Evolutionary conservation across 805 yeast species (phyloP).

Genomic region (Candida jianshihensis): DNA sequence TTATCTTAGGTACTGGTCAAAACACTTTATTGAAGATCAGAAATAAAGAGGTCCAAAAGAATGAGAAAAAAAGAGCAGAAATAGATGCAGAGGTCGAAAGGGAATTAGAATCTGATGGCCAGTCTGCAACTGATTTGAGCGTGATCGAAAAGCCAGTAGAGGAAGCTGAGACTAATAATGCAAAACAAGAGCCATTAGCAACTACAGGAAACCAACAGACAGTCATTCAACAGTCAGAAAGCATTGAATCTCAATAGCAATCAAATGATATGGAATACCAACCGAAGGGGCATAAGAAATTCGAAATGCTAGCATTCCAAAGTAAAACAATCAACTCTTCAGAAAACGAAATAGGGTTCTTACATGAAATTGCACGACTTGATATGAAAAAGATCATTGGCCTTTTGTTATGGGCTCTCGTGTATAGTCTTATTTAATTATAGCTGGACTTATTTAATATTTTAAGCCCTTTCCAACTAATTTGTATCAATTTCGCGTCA

Average conservation of each 20-base stretch:
- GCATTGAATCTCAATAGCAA: conserved; percentile 1
- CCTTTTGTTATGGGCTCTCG: conserved; percentile 11
- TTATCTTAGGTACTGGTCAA: conserved; percentile 55
- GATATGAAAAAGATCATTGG: conserved; percentile 13
- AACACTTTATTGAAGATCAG: conserved; percentile 45
- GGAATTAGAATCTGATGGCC: conserved; percentile 2
- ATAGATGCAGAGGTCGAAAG: conserved; percentile 13
- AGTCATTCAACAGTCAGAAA: too few relatives aligned
- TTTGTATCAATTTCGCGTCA: too few relatives aligned
- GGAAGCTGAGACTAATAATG: background rate
- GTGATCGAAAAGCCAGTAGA: conserved; percentile 3
- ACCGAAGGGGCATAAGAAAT: background rate
- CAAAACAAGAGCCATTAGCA: conserved; percentile 5
- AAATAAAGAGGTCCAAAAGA: conserved; percentile 17
- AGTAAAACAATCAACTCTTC: too few relatives aligned
- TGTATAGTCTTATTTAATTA: conserved; percentile 7
- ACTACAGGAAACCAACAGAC: conserved; percentile 1
- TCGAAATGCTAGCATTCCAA: background rate
- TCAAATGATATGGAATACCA: background rate
- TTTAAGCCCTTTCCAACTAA: too few relatives aligned
- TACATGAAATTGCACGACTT: background rate
- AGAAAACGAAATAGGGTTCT: background rate
- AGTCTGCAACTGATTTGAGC: conserved; percentile 2
- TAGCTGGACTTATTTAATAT: background rate
- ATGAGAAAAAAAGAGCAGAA: conserved; percentile 15